These are phyloP conservation scores for Schizophyllum amplum DNA, from an alignment of 1,284 basidiomycete genomes.

Conservation along the genomic window DNA sequence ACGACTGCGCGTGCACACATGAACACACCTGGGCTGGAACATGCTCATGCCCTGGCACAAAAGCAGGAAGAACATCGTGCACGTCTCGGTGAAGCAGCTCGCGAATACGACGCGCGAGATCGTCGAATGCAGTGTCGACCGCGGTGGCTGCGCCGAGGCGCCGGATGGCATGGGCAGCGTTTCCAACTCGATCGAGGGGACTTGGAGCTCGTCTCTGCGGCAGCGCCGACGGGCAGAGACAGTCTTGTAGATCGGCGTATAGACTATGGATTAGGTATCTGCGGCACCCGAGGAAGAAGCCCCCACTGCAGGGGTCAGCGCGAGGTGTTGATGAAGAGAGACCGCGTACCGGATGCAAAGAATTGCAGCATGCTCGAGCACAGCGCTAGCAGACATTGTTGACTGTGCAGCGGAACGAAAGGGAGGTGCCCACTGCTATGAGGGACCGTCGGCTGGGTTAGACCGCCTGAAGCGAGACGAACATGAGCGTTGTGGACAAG, in stretches of 20 bases:
- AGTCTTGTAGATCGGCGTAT: constrained; percentile 47
- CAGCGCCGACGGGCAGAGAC: constrained; percentile 18
- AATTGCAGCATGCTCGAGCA: not conserved
- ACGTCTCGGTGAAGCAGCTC: constrained; percentile 60
- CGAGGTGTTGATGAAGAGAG: too few species aligned
- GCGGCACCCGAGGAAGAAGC: constrained; percentile 45
- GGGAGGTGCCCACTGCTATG: too few species aligned
- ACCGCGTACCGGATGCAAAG: not conserved
- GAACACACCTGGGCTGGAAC: constrained; percentile 43
- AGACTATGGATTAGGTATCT: constrained; percentile 44
- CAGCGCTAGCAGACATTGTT: too few species aligned
- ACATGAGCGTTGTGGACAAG: too few species aligned
- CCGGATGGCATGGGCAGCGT: constrained; percentile 33
- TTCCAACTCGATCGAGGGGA: constrained; percentile 27
- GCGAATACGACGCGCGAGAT: constrained; percentile 53
- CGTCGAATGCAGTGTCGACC: constrained; percentile 38
- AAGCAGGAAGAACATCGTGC: constrained; percentile 56
- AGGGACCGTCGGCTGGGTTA: too few species aligned
- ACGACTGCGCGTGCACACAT: not conserved
- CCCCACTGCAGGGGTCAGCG: constrained; percentile 23
- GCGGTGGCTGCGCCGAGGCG: constrained; percentile 17
- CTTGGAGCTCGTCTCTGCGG: too few species aligned
- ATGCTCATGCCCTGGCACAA: constrained; percentile 54
- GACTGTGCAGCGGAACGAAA: too few species aligned
- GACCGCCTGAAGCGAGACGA: too few species aligned